Evolutionary conservation across 2,329 filamentous ascomycete genomes (phyloP).

Genomic region (Pseudopyricularia javanii): DNA sequence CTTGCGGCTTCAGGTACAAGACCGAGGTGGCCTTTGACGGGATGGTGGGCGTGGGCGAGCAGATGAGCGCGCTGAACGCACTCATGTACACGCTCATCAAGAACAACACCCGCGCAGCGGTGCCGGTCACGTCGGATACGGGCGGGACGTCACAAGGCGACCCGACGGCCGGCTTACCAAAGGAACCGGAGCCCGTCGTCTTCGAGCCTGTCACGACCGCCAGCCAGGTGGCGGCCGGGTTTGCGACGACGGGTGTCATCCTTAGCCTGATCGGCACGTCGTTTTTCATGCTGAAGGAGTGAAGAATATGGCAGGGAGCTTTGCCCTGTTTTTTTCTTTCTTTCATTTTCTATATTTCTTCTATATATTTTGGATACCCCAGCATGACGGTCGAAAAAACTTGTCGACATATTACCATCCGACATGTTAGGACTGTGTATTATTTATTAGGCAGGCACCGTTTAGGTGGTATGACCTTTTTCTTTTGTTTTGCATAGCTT

Average conservation of each 20-base stretch:
- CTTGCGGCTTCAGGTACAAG: constrained; percentile 59
- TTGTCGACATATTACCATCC: too few species aligned
- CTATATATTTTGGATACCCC: constrained; percentile 1
- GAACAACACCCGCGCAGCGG: constrained; percentile 3
- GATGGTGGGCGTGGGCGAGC: constrained; percentile 49
- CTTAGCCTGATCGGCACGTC: constrained; percentile 36
- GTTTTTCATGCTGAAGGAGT: constrained; percentile 29
- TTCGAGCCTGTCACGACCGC: constrained; percentile 29
- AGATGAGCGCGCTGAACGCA: constrained; percentile 55
- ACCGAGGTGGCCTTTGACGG: constrained; percentile 41
- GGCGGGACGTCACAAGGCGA: constrained; percentile 49
- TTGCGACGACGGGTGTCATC: constrained; percentile 37
- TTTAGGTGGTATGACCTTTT: too few species aligned
- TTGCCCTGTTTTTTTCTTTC: neutral
- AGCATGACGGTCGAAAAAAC: neutral
- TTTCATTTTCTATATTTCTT: neutral
- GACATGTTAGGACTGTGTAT: neutral
- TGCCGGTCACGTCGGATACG: constrained; percentile 36
- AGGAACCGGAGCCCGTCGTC: constrained; percentile 10
- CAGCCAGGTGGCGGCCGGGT: constrained; percentile 43
- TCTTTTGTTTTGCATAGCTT: neutral
- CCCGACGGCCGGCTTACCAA: constrained; percentile 27
- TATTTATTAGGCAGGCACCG: neutral
- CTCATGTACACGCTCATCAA: constrained; percentile 44
- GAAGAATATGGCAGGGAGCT: neutral